Evolutionary conservation across 2,329 filamentous ascomycete species (phyloP).

Genomic region (Neospermospora avenae): DNA sequence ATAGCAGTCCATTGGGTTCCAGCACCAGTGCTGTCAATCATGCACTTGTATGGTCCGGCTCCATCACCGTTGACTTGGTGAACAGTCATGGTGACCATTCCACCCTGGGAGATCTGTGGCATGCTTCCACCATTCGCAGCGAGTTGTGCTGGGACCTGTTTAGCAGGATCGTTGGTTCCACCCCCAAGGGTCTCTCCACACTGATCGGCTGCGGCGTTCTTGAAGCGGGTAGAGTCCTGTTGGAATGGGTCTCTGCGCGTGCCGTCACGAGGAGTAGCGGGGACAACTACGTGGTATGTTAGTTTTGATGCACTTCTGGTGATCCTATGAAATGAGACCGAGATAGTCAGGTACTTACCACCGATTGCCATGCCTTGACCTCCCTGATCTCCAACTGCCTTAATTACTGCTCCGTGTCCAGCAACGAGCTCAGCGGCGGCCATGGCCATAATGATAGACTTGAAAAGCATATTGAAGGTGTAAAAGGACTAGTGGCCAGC

Average conservation of each 20-base stretch:
- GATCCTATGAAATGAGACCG: neutral
- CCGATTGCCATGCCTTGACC: conserved; percentile 50
- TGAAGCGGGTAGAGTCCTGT: conserved; percentile 61
- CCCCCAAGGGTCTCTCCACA: conserved; percentile 56
- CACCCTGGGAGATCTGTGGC: conserved; percentile 56
- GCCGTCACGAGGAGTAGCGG: conserved; percentile 57
- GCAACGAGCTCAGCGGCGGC: conserved; percentile 52
- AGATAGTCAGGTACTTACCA: conserved; percentile 34
- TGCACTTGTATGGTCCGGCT: conserved; percentile 60
- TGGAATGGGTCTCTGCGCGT: conserved; percentile 60
- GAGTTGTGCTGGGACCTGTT: conserved; percentile 54
- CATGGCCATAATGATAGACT: conserved; percentile 47
- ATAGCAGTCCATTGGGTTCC: conserved; percentile 52
- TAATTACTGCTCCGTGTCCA: conserved; percentile 57
- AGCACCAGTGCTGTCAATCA: conserved; percentile 60
- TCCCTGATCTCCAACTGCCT: conserved; percentile 54
- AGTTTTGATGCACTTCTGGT: neutral
- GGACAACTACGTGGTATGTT: conserved; percentile 41
- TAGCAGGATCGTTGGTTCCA: conserved; percentile 55
- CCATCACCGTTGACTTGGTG: conserved; percentile 67
- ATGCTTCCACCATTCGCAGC: conserved; percentile 51
- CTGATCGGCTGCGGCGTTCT: conserved; percentile 47
- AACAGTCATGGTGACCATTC: conserved; percentile 57
- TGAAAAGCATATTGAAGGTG: conserved; percentile 39
- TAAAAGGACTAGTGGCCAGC: conserved; percentile 16